These are phyloP conservation scores for Globisporangium alternatum DNA, from an alignment of 352 stramenopile genomes.

Conservation along the genomic window DNA sequence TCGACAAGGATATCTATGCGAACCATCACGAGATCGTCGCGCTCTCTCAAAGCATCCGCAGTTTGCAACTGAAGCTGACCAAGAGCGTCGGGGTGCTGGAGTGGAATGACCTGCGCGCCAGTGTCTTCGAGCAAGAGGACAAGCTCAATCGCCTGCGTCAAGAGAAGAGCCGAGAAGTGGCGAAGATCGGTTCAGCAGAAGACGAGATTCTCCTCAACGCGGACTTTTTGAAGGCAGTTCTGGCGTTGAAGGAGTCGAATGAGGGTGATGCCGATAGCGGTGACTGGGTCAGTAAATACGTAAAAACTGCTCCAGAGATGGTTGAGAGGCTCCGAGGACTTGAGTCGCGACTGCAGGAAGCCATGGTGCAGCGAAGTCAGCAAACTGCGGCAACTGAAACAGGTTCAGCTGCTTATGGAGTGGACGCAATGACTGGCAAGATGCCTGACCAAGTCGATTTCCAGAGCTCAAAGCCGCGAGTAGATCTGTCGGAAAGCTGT, in stretches of 20 bases:
- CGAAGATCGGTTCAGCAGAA: constrained; percentile 41
- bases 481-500: constrained; percentile 5
- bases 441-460: too few species aligned
- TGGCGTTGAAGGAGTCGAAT: constrained; percentile 22
- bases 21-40: constrained; percentile 47
- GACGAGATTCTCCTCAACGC: constrained; percentile 57
- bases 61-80: constrained; percentile 49
- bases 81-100: constrained; percentile 57
- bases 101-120: constrained; percentile 47
- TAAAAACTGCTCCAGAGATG: constrained; percentile 43
- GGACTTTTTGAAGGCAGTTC: constrained; percentile 54
- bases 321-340: constrained; percentile 41
- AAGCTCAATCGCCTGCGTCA: constrained; percentile 33
- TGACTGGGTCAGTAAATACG: constrained; percentile 47
- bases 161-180: constrained; percentile 32
- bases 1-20: constrained; percentile 42
- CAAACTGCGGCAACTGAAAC: not conserved
- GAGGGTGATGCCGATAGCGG: constrained; percentile 2
- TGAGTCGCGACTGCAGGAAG: constrained; percentile 40
- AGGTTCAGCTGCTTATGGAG: not conserved
- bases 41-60: constrained; percentile 43
- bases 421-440: not conserved
- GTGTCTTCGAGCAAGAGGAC: constrained; percentile 41
- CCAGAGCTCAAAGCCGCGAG: not conserved
- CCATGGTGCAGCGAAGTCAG: not conserved